Evolutionary conservation across 176 grass and related monocot species (phyloP).

Genomic region (Cocos nucifera): DNA sequence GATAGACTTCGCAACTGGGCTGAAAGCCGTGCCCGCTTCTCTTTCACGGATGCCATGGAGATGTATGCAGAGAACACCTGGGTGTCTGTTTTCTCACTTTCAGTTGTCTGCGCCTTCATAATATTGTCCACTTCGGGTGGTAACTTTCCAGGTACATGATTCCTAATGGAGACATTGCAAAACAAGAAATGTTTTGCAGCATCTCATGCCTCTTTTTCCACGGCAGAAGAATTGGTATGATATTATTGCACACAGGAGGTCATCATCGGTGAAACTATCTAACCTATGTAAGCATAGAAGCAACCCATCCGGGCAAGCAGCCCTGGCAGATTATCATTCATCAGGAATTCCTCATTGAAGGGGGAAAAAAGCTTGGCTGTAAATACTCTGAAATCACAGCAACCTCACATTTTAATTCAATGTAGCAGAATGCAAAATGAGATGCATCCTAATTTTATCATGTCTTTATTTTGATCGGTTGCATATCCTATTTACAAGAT

Average conservation of each 20-base stretch:
- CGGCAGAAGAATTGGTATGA: neutral
- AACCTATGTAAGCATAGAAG: no score
- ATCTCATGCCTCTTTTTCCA: neutral
- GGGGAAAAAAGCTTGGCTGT: no score
- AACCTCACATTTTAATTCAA: no score
- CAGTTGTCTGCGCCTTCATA: conserved; percentile 92
- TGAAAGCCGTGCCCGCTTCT: conserved; percentile 80
- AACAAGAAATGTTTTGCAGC: neutral
- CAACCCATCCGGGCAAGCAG: no score
- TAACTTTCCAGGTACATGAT: conserved; percentile 67
- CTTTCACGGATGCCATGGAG: conserved; percentile 97
- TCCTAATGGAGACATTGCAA: neutral
- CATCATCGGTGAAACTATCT: no score
- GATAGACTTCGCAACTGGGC: conserved; percentile 97
- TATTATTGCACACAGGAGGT: neutral
- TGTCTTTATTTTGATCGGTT: no score
- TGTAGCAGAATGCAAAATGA: no score
- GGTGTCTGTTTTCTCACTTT: conserved; percentile 95
- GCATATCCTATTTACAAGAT: no score
- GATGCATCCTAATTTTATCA: no score
- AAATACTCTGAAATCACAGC: no score
- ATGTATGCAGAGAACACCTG: conserved; percentile 95
- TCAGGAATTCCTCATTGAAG: no score
- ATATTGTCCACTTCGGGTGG: conserved; percentile 86
- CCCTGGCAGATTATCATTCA: no score